phyloP scores from a whole-genome alignment of 495 filamentous ascomycete genomes.

The Chaetomium tenue region DNA sequence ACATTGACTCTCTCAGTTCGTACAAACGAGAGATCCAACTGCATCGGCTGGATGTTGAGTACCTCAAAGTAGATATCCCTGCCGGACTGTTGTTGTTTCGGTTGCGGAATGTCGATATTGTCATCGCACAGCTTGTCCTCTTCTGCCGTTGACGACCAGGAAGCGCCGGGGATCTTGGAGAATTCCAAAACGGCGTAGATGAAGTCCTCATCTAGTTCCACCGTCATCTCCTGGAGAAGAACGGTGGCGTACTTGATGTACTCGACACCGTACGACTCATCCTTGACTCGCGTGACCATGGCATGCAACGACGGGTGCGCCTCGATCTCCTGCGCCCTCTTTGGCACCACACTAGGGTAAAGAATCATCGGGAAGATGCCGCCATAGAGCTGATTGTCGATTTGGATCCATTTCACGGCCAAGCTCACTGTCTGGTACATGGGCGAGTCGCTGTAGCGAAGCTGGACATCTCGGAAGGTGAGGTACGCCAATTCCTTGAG shows the following conservation, averaged over 20 bases:
- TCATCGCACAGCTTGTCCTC: constrained; percentile 88
- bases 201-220: constrained; percentile 97
- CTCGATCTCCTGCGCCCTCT: constrained; percentile 95
- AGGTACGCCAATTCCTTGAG: constrained; percentile 90
- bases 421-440: constrained; percentile 87
- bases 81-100: constrained; percentile 73
- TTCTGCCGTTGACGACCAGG: constrained; percentile 75
- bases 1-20: constrained; percentile 94
- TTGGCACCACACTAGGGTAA: constrained; percentile 97
- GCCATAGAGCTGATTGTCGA: constrained; percentile 97
- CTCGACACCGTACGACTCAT: constrained; percentile 94
- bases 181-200: constrained; percentile 95
- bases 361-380: constrained; percentile 97
- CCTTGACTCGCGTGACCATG: constrained; percentile 90
- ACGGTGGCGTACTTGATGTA: constrained; percentile 98
- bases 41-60: constrained; percentile 95
- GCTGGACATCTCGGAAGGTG: constrained; percentile 87
- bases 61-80: constrained; percentile 98
- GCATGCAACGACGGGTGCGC: constrained; percentile 91
- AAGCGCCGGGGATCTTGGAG: constrained; percentile 89
- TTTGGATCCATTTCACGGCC: constrained; percentile 96
- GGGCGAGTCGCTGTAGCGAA: constrained; percentile 87
- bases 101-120: constrained; percentile 85
- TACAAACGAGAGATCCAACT: constrained; percentile 94
- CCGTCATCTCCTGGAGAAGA: constrained; percentile 93